Conservation (phyloP, 2,329 filamentous ascomycete genomes). For the Xylariaceae sp. region DNA sequence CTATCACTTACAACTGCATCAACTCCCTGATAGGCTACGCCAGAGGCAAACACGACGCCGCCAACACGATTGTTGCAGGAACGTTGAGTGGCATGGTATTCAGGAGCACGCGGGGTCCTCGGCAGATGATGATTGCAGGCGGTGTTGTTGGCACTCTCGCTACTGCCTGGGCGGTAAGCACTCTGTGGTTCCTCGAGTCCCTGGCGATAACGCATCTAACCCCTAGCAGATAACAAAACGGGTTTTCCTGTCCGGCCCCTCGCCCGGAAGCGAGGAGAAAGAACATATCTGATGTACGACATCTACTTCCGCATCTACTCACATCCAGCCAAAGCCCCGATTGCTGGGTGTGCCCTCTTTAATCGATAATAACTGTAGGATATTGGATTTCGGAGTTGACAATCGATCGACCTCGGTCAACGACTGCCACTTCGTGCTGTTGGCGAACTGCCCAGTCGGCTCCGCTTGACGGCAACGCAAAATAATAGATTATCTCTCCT, state of each 20-base stretch:
- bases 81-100: slow-evolving; percentile 88
- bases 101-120: slow-evolving; percentile 86
- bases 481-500: slow-evolving; percentile 50
- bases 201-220: slow-evolving; percentile 31
- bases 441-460: no score
- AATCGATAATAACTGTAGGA: slow-evolving; percentile 27
- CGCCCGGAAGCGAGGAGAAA: slow-evolving; percentile 18
- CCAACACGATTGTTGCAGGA: slow-evolving; percentile 83
- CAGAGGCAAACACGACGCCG: slow-evolving; percentile 80
- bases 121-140: slow-evolving; percentile 92
- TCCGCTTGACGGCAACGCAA: slow-evolving; percentile 29
- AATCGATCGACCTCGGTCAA: slow-evolving; percentile 16
- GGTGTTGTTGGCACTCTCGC: slow-evolving; percentile 83
- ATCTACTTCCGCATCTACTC: not conserved
- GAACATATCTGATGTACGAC: slow-evolving; percentile 14
- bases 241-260: slow-evolving; percentile 20
- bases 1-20: slow-evolving; percentile 91
- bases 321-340: slow-evolving; percentile 1
- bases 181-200: not conserved
- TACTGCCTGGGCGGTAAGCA: slow-evolving; percentile 75
- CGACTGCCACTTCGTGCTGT: no score
- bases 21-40: slow-evolving; percentile 77
- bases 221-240: slow-evolving; percentile 25
- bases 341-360: slow-evolving; percentile 10
- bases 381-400: slow-evolving; percentile 23